Evolutionary conservation across 75 land plant species (phyloP), one percentile per base, ranked within the genome.

Genomic region (Azolla pinnata): DNA sequence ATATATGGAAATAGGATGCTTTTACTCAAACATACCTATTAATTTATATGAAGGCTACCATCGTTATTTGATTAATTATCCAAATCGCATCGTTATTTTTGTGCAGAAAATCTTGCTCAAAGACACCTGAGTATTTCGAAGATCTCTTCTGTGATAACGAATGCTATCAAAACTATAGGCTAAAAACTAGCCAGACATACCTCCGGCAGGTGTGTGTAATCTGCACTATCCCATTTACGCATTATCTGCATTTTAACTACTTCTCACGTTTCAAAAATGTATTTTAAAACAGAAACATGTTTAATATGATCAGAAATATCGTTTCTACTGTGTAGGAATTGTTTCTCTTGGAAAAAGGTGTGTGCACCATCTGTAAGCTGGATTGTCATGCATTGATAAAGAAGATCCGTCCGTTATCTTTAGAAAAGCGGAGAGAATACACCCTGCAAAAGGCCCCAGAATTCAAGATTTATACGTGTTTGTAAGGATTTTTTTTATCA

Each of bases 381-480:
- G 90, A 93, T 76, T 93, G 96, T 60, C 92, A 83, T 61, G 68
- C 79, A 24, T 84, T 93, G 50, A 96, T 93, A 21, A 52, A 69
- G 57, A 53, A 67, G 56, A 65, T 93, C 38, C 77, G 62, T 28
- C 83, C 73, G 34, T 69, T 93, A 54, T 70, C 89, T 35, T 4
- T 64, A 44, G 59, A 51, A 26, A 59, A 56, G 44, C 65, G 98
- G 14, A 55, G 32, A 20, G 65, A 71, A 16, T 70, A 83, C 55
- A 74, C 89, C 35, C 56, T 79, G 59, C 67, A 79, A 50, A 71
- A 69, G 8, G 98, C 98, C 54, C 87, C 98, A 23, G 62, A 76
- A 1, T 52, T 93, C 8, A 78, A 69, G 21, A 62, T 64, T 0
- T 67, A 61, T 61, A 60, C 70, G 42, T 72, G 68, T 12, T 29